Evolutionary conservation across 2,329 filamentous ascomycete genomes (phyloP), one percentile per base, ranked within the genome.

Genomic region (Phialocephala sp.): DNA sequence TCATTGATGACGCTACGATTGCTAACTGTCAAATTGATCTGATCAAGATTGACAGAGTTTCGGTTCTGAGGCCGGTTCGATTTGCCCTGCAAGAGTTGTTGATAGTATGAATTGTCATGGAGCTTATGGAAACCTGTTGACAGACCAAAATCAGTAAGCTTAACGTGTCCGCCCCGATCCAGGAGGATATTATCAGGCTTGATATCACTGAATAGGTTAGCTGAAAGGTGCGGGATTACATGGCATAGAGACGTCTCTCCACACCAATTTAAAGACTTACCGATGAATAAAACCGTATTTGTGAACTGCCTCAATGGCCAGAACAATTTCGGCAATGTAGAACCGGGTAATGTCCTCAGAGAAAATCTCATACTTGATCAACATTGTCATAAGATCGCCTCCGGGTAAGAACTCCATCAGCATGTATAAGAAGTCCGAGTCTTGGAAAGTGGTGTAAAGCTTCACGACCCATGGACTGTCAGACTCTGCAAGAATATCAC

Each of bases 311-410:
- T 99, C 95, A 72, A 99, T 98, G n/a, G 95, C 95, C 76, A 98
- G 86, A 27, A 97, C 92, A 74, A 98, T 94, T 79, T 99, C 94
- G 27, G 95, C 95, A 87, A 99, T 99, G 80, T 99, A 99, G 80
- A 99, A 99, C 20, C 95, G 89, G 36, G 95, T 99, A 72, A 99
- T 98, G 72, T 99, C 95, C 79, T 98, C 94, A 0, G 93, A 97
- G 79, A 99, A 99, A 78, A 99, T 97, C 79, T 99, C 95, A 76
- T 99, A 99, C 85, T 98, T 99, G 83, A 99, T 99, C 72, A 99
- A 85, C 95, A 99, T 99, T 3, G 95, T 99, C 95, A 99, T 99
- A 78, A 99, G 80, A 82, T 99, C 95, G 79, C 95, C 95, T 79
- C 95, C 95, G 8, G 95, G 95, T 79, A 99, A 86, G 80, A 98